phyloP scores from a whole-genome alignment of 75 land plant genomes.

The Gnetum montanum region DNA sequence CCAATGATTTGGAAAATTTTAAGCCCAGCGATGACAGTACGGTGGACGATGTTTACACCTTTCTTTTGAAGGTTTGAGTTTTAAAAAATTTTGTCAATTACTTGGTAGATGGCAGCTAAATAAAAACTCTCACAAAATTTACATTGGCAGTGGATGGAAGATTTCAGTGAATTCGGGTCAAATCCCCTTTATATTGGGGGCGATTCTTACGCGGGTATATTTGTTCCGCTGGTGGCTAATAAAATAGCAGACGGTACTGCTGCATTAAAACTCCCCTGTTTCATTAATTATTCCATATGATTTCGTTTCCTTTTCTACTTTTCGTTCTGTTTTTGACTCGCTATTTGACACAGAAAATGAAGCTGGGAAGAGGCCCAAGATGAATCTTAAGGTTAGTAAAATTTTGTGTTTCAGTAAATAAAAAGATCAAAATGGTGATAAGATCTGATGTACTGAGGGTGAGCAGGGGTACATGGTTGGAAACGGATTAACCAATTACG shows the following conservation, averaged over 20 bases:
- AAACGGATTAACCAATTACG: conserved; percentile 25
- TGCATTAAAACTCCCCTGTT: not conserved
- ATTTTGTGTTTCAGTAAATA: not conserved
- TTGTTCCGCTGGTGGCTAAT: conserved; percentile 37
- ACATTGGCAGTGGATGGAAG: conserved; percentile 70
- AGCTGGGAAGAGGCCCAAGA: conserved; percentile 20
- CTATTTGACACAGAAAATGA: conserved; percentile 22
- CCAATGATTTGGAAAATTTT: no score
- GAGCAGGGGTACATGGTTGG: conserved; percentile 33
- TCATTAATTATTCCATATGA: not conserved
- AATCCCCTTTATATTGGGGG: conserved; percentile 61
- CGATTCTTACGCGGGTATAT: conserved; percentile 68
- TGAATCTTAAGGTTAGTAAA: conserved; percentile 34
- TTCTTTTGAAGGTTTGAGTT: no score
- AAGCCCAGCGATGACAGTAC: no score
- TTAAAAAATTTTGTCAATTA: no score
- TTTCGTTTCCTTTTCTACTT: not conserved
- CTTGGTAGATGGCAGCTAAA: no score
- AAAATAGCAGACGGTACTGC: conserved; percentile 48
- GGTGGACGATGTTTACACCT: no score
- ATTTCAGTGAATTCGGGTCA: conserved; percentile 43
- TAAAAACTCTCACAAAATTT: no score
- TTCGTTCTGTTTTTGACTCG: not conserved
- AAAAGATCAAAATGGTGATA: not conserved
- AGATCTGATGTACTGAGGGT: not conserved